Evolutionary conservation across 2,329 filamentous ascomycete genomes (phyloP).

Genomic region (Tolypocladium sp.): DNA sequence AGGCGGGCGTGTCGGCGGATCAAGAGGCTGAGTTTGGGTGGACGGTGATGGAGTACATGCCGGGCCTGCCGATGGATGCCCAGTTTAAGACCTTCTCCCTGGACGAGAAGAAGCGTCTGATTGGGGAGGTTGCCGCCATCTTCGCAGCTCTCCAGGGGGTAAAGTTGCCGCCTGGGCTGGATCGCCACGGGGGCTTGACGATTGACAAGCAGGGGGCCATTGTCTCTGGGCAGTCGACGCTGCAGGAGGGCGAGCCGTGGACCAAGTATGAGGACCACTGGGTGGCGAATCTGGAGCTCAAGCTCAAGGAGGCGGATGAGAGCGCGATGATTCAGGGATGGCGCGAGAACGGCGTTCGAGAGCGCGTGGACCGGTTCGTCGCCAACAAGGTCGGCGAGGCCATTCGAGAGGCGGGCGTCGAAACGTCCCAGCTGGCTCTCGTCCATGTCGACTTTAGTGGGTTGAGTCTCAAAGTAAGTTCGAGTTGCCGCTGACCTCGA

Average conservation of each 20-base stretch:
- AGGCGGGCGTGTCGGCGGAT: not conserved
- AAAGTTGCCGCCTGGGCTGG: not conserved
- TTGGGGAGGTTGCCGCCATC: not conserved
- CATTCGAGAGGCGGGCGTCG: not conserved
- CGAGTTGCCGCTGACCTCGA: not conserved
- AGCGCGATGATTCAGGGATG: slow-evolving; percentile 8
- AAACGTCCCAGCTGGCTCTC: slow-evolving; percentile 7
- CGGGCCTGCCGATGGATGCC: slow-evolving; percentile 3
- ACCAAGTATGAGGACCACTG: slow-evolving; percentile 6
- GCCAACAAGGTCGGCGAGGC: slow-evolving; percentile 2
- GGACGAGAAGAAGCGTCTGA: not conserved
- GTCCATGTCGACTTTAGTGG: slow-evolving; percentile 17
- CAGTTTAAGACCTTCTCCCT: not conserved
- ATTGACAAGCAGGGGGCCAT: not conserved
- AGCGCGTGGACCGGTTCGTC: slow-evolving; percentile 8
- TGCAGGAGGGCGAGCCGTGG: slow-evolving; percentile 10
- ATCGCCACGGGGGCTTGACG: not conserved
- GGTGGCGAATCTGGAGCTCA: not conserved
- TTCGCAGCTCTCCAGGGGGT: not conserved
- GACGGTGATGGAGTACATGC: slow-evolving; percentile 14
- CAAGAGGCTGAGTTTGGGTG: slow-evolving; percentile 10
- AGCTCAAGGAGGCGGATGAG: not conserved
- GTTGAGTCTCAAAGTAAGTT: not conserved
- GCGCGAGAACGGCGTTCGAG: slow-evolving; percentile 4
- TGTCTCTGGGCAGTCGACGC: slow-evolving; percentile 8